Base-by-base conservation (phyloP, 768 basidiomycete species). In the Dentipellis sp. region DNA sequence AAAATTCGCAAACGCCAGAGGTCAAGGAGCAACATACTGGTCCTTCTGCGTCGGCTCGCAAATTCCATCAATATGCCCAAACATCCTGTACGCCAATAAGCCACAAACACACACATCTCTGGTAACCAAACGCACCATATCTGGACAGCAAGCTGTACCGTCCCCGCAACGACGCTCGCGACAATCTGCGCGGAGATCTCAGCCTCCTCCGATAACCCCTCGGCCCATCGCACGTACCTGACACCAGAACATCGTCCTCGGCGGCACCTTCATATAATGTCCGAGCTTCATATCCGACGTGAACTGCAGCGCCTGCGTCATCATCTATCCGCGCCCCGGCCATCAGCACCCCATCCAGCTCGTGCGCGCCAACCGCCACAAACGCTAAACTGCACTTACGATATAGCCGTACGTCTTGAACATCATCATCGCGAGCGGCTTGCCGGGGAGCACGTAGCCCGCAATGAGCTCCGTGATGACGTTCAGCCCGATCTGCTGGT, bases 341-440 rank as follows among this genome's bases (percentile, higher is more conserved):
- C 42, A 23, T 56, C 36, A 50, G 42, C 35, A n/a, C 17, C 9
- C 12, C n/a, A 3, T 17, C 10, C 14, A 23, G 29, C 29, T 29
- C 42, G 14, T 14, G 42, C 42, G 9, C 42, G n/a, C 9, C 17
- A 17, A n/a, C 22, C 17, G 10, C 14, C 10, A 17, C 29, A 4
- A 50, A 6, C 40, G 35, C n/a, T 4, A n/a, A n/a, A n/a, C n/a
- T n/a, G 17, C 42, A 46, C 54, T 55, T 45, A 59, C 58, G 47
- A 57, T 61, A 45, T 59, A 62, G 45, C 58, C 58, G 42, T 57
- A 63, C 72, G 84, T 84, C 56, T 62, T 91, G 74, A 83, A 86
- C 78, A 87, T 79, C 84, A 88, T 85, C 79, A 86, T 82, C 1
- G 86, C 86, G 57, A 87, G 77, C 4, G 88, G 85, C 57, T 77